Evolutionary conservation across 2,329 filamentous ascomycete genomes (phyloP), one percentile per base, ranked within the genome.

Genomic region (Fusarium sp.): DNA sequence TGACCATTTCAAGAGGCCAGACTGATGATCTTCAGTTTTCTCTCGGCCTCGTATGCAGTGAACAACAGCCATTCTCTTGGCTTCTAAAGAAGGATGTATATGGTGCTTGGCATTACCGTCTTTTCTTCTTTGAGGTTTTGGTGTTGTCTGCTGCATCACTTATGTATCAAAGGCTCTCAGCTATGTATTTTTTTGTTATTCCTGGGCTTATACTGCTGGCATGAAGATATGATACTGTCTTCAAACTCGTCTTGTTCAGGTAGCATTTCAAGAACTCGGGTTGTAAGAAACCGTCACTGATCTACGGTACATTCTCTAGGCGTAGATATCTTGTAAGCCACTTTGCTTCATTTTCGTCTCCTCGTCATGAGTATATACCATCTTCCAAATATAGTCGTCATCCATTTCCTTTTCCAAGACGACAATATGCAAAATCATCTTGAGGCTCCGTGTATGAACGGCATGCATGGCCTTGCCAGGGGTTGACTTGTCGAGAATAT

Each of bases 201-300:
- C 22, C 22, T 22, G 22, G 22, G 22, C 22, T 22, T 22, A 22
- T 22, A 22, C 22, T 22, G 22, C 11, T 11, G 4, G 18, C 0
- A 38, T 4, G 34, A 38, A n/a, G 34, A 12, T 4, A 3, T n/a
- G 10, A 38, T 38, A n/a, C 34, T 38, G 10, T n/a, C 34, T 38
- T 38, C 18, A 38, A 12, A 38, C 12, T 5, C 1, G 34, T 8
- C 18, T n/a, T 38, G 10, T 38, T 38, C 10, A 7, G 6, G 0
- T n/a, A 18, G n/a, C 34, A 12, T n/a, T 38, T 7, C 10, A 5
- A 18, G 8, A 20, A 46, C 16, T 27, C n/a, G 5, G 2, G 4
- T 2, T 7, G 1, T 16, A 12, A 3, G 9, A 15, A 7, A 16
- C n/a, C 16, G 18, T 41, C 18, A 5, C 1, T 22, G 18, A 8